Base-by-base conservation (phyloP, 305 asterid species). In the Caryopteris hybrid region DNA sequence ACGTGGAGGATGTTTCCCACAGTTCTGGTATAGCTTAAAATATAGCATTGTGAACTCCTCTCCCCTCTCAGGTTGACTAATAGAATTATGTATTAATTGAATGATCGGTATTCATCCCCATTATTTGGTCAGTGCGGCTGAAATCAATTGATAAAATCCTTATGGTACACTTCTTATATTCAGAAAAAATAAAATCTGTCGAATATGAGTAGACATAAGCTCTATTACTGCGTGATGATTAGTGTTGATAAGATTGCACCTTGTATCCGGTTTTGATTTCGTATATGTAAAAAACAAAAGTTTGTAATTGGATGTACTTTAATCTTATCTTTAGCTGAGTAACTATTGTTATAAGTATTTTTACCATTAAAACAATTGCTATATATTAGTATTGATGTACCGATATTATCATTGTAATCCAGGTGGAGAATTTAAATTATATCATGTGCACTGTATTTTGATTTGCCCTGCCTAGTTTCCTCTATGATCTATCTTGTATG, bases 21-120 rank as follows among this genome's bases (percentile, higher is more conserved):
- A 77, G 77, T 69, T 80, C 76, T 74, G 97, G 94, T 90, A 86
- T 73, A 71, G 67, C 73, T 73, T 68, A 60, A 55, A 73, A 68
- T 68, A 56, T 74, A 66, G 71, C 61, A 55, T 54, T 64, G 71
- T 56, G 73, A 68, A 70, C 64, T 76, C 46, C 56, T 48, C 58
- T 61, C 64, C 72, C 18, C 59, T 65, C 14, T 45, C 36, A 47
- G 38, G 31, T 31, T 52, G 68, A 39, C 39, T 61, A 8, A 39
- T 45, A 25, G 56, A 61, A 31, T 69, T 16, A 22, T 68, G 61
- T 77, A 73, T 60, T 36, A 38, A 34, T 42, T 66, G 48, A 51
- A 52, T 60, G 33, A 16, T 58, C 68, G 7, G 41, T 36, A 36
- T 36, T 8, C 41, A 59, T 69, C 53, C 33, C 34, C 34, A 25